Evolutionary conservation across 1,284 basidiomycete species (phyloP).

Genomic region (Naganishia albida): DNA sequence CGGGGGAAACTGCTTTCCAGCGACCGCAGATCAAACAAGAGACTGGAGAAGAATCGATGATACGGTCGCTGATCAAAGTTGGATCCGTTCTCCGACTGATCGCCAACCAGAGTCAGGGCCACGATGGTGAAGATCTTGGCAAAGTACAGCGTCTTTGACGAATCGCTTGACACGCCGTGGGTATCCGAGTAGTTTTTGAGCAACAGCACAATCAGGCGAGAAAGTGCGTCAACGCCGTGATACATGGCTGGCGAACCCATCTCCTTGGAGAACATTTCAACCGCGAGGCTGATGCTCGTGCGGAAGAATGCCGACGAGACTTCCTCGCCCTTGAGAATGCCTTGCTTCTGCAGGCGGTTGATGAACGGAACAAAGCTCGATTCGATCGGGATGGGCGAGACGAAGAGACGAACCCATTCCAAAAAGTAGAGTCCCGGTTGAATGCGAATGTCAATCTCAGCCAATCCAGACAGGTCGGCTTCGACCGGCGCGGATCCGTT

Average conservation of each 20-base stretch:
- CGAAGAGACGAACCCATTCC: conserved; percentile 91
- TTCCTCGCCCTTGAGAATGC: conserved; percentile 94
- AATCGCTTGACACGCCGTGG: conserved; percentile 69
- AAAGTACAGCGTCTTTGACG: conserved; percentile 93
- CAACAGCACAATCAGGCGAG: conserved; percentile 92
- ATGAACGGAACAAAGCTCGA: conserved; percentile 98
- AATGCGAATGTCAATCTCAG: conserved; percentile 46
- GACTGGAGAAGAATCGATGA: conserved; percentile 96
- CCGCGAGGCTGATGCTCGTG: conserved; percentile 92
- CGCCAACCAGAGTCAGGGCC: conserved; percentile 89
- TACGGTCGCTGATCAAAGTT: conserved; percentile 97
- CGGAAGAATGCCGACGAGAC: conserved; percentile 98
- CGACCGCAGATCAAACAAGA: conserved; percentile 84
- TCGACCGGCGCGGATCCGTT: conserved; percentile 29
- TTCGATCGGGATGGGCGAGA: conserved; percentile 74
- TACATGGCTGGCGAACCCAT: conserved; percentile 80
- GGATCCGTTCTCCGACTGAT: conserved; percentile 88
- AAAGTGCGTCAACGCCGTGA: conserved; percentile 93
- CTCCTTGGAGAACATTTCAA: conserved; percentile 87
- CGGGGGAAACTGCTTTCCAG: conserved; percentile 80
- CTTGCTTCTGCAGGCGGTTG: conserved; percentile 91
- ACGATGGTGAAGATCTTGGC: conserved; percentile 98
- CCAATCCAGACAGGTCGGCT: conserved; percentile 31
- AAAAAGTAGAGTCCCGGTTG: conserved; percentile 58
- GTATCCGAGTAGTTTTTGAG: conserved; percentile 98